Percentiles rank a stretch among this genome's conserved stretches.
Evolutionary conservation across 2,329 filamentous ascomycete genomes (phyloP).

Genomic region (Nakataea oryzae): DNA sequence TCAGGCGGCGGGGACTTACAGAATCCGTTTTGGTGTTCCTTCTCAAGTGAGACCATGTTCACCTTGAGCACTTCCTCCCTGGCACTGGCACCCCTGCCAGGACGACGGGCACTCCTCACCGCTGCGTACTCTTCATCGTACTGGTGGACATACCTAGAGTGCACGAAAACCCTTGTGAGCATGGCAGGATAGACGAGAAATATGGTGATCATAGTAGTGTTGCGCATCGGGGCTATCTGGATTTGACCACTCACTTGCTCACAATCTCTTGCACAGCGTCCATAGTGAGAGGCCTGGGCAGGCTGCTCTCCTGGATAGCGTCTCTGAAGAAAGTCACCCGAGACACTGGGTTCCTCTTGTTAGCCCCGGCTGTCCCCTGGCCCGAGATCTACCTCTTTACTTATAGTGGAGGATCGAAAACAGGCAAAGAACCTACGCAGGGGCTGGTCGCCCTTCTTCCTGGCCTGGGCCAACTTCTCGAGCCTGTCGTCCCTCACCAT

Average conservation of each 20-base stretch:
- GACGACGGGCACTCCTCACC: conserved; percentile 58
- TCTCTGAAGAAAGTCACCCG: conserved; percentile 53
- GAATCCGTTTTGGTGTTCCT: conserved; percentile 77
- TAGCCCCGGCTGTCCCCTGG: not conserved
- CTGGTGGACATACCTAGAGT: conserved; percentile 51
- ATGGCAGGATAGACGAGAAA: conserved; percentile 12
- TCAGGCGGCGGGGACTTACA: conserved; percentile 36
- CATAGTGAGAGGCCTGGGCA: not conserved
- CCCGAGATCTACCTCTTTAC: too few relatives aligned
- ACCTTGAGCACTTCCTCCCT: conserved; percentile 69
- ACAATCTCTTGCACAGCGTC: conserved; percentile 46
- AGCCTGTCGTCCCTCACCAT: conserved; percentile 74
- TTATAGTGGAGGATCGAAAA: not conserved
- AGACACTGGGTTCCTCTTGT: conserved; percentile 38
- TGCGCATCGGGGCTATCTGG: not conserved
- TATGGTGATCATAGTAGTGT: conserved; percentile 8
- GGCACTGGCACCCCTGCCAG: conserved; percentile 68
- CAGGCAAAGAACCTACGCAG: conserved; percentile 42
- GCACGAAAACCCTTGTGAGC: not conserved
- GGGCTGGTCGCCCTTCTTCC: conserved; percentile 64
- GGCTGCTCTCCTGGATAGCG: not conserved
- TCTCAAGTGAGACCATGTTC: conserved; percentile 58
- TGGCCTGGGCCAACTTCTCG: conserved; percentile 56
- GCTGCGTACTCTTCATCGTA: conserved; percentile 60
- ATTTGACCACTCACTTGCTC: conserved; percentile 36